phyloP scores from a whole-genome alignment of 805 yeast species.

The Schwanniomyces occidentalis region DNA sequence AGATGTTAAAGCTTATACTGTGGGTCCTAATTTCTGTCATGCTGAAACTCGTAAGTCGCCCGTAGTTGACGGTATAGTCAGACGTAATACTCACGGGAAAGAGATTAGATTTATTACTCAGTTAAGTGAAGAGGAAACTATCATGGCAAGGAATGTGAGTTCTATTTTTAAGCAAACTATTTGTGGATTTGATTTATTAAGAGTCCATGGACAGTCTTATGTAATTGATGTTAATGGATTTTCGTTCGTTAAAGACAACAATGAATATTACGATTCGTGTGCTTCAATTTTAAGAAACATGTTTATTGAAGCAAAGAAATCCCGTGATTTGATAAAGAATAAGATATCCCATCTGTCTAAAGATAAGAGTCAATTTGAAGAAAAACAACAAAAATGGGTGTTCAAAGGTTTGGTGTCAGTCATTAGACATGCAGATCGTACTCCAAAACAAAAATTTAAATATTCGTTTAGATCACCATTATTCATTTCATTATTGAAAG shows the following conservation, averaged over 20 bases:
- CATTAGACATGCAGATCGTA: slow-evolving; percentile 96
- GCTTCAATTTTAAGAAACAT: slow-evolving; percentile 73
- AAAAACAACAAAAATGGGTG: slow-evolving; percentile 89
- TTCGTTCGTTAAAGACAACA: slow-evolving; percentile 93
- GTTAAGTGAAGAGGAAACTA: slow-evolving; percentile 69
- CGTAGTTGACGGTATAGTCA: slow-evolving; percentile 97
- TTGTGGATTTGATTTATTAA: slow-evolving; percentile 92
- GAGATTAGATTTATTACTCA: slow-evolving; percentile 90
- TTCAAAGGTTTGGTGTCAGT: slow-evolving; percentile 91
- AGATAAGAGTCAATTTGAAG: slow-evolving; percentile 46
- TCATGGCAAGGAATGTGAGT: slow-evolving; percentile 78
- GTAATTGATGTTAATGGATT: slow-evolving; percentile 98
- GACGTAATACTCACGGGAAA: slow-evolving; percentile 96
- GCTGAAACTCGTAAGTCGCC: slow-evolving; percentile 99
- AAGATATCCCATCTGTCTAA: slow-evolving; percentile 35
- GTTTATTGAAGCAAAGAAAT: slow-evolving; percentile 56
- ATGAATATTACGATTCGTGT: slow-evolving; percentile 79
- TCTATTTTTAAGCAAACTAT: slow-evolving; percentile 84
- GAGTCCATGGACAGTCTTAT: slow-evolving; percentile 85
- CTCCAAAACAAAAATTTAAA: slow-evolving; percentile 97
- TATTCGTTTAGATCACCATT: slow-evolving; percentile 88
- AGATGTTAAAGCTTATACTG: slow-evolving; percentile 98
- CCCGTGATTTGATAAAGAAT: slow-evolving; percentile 39
- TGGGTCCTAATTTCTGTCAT: slow-evolving; percentile 87
- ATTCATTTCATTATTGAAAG: slow-evolving; percentile 83